Evolutionary conservation across 1,284 basidiomycete species (phyloP).

Genomic region (Inonotus obliquus): DNA sequence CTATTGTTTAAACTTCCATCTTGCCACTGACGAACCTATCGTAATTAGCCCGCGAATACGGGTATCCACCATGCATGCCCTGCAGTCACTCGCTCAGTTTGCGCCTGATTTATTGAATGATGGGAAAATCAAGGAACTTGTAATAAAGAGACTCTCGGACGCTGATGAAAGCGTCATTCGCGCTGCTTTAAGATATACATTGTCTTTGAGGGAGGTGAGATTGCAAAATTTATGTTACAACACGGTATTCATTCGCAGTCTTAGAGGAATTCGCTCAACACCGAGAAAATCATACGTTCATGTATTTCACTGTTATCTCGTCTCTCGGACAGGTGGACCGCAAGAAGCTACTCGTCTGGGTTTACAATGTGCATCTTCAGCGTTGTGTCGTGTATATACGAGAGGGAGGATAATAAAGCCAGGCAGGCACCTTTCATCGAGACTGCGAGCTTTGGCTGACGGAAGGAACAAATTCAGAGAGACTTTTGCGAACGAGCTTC

Average conservation of each 20-base stretch:
- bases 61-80: constrained; percentile 54
- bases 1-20: constrained; percentile 4
- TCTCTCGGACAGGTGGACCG: constrained; percentile 5
- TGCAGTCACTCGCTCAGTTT: constrained; percentile 46
- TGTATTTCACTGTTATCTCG: constrained; percentile 2
- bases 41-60: constrained; percentile 49
- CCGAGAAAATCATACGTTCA: background rate
- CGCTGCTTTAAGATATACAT: constrained; percentile 37
- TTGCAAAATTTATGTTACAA: background rate
- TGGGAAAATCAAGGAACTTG: constrained; percentile 35
- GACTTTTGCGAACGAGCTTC: background rate
- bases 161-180: constrained; percentile 40
- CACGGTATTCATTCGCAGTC: background rate
- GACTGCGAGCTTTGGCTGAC: background rate
- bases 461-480: background rate
- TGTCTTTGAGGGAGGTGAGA: constrained; percentile 1
- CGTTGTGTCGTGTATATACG: background rate
- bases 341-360: constrained; percentile 6
- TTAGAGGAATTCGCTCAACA: constrained; percentile 3
- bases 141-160: constrained; percentile 45
- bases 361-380: constrained; percentile 5
- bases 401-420: background rate
- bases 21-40: background rate
- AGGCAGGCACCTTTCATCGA: background rate
- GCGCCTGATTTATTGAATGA: constrained; percentile 43